Conservation (phyloP, 306 rosid genomes). For the Cucurbita maxima region DNA sequence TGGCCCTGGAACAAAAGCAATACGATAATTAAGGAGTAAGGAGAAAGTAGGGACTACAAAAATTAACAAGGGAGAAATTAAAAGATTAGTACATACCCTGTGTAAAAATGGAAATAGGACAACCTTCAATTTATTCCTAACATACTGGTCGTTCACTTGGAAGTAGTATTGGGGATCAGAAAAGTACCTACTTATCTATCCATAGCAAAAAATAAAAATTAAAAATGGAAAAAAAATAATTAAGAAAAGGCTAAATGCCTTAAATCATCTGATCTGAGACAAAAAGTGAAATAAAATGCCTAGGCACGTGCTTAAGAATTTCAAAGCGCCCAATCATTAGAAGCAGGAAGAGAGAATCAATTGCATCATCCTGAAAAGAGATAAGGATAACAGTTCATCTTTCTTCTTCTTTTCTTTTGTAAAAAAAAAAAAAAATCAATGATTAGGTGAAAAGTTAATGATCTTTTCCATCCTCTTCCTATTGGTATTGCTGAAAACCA, state of each 20-base stretch:
- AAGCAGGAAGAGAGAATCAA: background rate
- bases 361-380: background rate
- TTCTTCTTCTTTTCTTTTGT: background rate
- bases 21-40: background rate
- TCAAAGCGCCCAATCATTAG: background rate
- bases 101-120: slow-evolving; percentile 87
- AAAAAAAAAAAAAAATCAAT: background rate
- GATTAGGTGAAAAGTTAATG: background rate
- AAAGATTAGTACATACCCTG: slow-evolving; percentile 42
- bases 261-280: background rate
- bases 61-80: background rate
- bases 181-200: slow-evolving; percentile 78
- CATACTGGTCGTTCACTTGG: slow-evolving; percentile 93
- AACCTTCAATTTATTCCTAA: slow-evolving; percentile 93
- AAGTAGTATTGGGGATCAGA: slow-evolving; percentile 96
- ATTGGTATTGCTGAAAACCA: background rate
- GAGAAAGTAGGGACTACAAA: background rate
- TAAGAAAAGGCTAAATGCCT: background rate
- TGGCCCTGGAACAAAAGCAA: slow-evolving; percentile 56
- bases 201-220: background rate
- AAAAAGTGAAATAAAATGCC: background rate
- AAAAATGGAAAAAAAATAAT: background rate
- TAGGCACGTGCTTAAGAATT: background rate
- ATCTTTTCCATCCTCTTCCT: background rate
- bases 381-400: background rate